These are phyloP conservation scores for Zizania palustris DNA, from an alignment of 202 grass and related monocot genomes.

Conservation along the genomic window DNA sequence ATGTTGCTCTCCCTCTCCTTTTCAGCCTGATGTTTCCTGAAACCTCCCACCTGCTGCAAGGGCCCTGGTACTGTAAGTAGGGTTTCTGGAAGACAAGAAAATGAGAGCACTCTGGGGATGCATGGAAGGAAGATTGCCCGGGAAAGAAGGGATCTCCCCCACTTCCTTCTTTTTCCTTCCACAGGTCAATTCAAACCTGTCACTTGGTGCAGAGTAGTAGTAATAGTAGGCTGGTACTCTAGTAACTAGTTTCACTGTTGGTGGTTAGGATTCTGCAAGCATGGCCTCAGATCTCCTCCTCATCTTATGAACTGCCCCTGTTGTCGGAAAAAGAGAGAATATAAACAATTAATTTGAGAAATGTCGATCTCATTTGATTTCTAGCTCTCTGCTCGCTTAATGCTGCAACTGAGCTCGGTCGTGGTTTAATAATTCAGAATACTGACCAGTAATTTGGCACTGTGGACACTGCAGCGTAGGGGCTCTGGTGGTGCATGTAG, in stretches of 20 bases:
- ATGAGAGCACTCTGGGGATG: conserved; percentile 9
- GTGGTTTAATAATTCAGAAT: background rate
- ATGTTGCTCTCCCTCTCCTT: conserved; percentile 29
- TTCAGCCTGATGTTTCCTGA: conserved; percentile 71
- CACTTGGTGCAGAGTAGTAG: conserved; percentile 51
- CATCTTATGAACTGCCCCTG: conserved; percentile 57
- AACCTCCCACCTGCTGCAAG: conserved; percentile 49
- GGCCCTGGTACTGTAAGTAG: conserved; percentile 47
- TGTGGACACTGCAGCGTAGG: conserved; percentile 46
- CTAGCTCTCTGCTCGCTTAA: conserved; percentile 19
- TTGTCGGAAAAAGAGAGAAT: conserved; percentile 9
- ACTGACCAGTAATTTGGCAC: conserved; percentile 62
- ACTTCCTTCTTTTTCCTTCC: conserved; percentile 45
- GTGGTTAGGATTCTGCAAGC: conserved; percentile 58
- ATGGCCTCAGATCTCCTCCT: conserved; percentile 59
- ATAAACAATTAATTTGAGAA: background rate
- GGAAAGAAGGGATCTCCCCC: conserved; percentile 58
- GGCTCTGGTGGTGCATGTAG: conserved; percentile 51
- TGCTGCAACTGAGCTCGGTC: conserved; percentile 29
- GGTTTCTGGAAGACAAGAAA: conserved; percentile 48
- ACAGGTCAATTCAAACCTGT: conserved; percentile 64
- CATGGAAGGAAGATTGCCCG: conserved; percentile 56
- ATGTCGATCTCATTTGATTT: conserved; percentile 1
- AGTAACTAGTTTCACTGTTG: conserved; percentile 45
- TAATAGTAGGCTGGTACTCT: conserved; percentile 35